A percentile compares a stretch with the other conserved stretches of the same genome.
Evolutionary conservation across 2,329 filamentous ascomycete genomes (phyloP).

Genomic region (Cadophora sp.): DNA sequence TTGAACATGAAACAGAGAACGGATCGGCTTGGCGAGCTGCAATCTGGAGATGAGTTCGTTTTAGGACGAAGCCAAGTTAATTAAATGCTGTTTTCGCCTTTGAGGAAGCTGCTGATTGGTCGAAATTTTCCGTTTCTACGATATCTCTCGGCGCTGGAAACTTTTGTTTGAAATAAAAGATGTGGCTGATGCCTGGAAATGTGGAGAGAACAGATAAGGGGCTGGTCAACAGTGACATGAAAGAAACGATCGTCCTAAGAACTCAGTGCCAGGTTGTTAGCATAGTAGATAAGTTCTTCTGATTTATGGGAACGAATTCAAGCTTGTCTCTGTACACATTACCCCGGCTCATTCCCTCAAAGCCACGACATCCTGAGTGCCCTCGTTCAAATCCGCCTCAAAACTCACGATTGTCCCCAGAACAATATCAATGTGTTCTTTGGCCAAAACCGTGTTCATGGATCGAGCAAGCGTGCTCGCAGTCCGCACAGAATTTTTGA

Average conservation of each 20-base stretch:
- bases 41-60: neutral
- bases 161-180: neutral
- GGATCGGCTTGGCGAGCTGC: neutral
- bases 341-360: neutral
- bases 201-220: neutral
- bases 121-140: neutral
- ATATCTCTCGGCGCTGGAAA: neutral
- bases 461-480: conserved; percentile 23
- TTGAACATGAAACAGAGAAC: neutral
- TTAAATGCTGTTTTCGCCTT: neutral
- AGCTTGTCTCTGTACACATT: too few relatives aligned
- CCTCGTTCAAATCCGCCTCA: conserved; percentile 11
- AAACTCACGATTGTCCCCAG: conserved; percentile 8
- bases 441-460: neutral
- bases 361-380: neutral
- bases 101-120: neutral
- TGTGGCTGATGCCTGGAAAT: neutral
- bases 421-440: conserved; percentile 14
- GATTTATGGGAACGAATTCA: too few relatives aligned
- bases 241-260: neutral
- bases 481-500: conserved; percentile 43
- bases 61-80: neutral
- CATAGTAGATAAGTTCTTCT: too few relatives aligned
- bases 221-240: neutral
- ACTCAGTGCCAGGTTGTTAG: neutral